Percentiles rank a stretch among this genome's conserved stretches.
Evolutionary conservation across 306 rosid genomes (phyloP).

Genomic region (Calophaca sinica): DNA sequence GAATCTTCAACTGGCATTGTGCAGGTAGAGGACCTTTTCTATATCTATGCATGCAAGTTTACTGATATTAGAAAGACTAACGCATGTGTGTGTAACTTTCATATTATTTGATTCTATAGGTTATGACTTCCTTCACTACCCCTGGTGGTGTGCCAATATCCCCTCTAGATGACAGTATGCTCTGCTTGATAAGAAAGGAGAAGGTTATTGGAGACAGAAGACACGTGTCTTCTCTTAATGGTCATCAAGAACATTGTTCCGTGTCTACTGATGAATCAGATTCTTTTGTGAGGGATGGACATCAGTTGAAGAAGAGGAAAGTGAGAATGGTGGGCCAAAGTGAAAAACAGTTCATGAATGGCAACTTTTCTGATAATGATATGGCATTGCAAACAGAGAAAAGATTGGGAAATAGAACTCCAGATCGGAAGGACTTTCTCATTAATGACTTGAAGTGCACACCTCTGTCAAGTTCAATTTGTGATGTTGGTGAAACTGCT

Average conservation of each 20-base stretch:
- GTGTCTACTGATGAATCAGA: slow-evolving; percentile 36
- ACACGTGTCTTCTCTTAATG: slow-evolving; percentile 2
- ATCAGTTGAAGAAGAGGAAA: slow-evolving; percentile 38
- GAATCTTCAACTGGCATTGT: slow-evolving; percentile 82
- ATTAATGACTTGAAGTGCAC: slow-evolving; percentile 34
- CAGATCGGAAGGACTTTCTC: slow-evolving; percentile 26
- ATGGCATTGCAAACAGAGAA: slow-evolving; percentile 17
- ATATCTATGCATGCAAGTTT: not conserved
- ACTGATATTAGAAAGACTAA: not conserved
- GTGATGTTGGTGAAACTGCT: slow-evolving; percentile 35
- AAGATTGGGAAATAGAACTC: slow-evolving; percentile 29
- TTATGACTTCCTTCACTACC: slow-evolving; percentile 33
- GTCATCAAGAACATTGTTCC: slow-evolving; percentile 33
- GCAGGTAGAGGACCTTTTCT: slow-evolving; percentile 57
- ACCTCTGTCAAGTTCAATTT: slow-evolving; percentile 42
- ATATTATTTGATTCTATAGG: slow-evolving; percentile 27
- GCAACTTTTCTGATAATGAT: slow-evolving; percentile 12
- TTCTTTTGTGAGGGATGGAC: slow-evolving; percentile 20
- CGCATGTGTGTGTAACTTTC: not conserved
- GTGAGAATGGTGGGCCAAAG: slow-evolving; percentile 10
- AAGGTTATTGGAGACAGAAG: not conserved
- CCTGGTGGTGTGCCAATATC: slow-evolving; percentile 36
- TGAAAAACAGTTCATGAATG: slow-evolving; percentile 29
- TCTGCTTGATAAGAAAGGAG: slow-evolving; percentile 32
- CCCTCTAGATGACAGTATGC: slow-evolving; percentile 33